A percentile compares a stretch with the other conserved stretches of the same genome.
Conservation (phyloP, 1,139 yeast genomes). For the Pichia sp. region DNA sequence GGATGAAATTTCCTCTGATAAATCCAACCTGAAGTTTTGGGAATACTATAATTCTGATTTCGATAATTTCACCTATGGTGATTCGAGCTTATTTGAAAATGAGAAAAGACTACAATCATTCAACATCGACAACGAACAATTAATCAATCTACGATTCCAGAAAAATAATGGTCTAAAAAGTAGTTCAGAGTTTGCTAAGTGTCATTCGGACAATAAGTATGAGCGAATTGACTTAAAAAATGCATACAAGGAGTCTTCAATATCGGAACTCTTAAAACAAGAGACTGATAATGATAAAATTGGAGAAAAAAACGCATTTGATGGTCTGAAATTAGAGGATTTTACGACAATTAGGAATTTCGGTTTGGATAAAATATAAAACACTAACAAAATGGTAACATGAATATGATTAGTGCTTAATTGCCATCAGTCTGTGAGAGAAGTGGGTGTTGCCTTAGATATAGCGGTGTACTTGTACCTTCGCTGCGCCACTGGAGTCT, state of each 20-base stretch:
- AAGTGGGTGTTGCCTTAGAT: too few relatives aligned
- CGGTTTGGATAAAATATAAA: constrained; percentile 1
- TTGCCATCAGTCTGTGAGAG: too few relatives aligned
- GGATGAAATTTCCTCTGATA: constrained; percentile 2
- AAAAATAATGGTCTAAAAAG: neutral
- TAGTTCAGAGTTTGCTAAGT: constrained; percentile 3
- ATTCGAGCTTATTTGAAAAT: constrained; percentile 1
- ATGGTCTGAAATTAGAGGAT: constrained; percentile 13
- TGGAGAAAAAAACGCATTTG: constrained; percentile 1
- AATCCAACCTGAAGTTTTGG: constrained; percentile 4
- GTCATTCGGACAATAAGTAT: constrained; percentile 4
- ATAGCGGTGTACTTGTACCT: too few relatives aligned
- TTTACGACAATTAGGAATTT: constrained; percentile 11
- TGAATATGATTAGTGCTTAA: too few relatives aligned
- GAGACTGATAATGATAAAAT: constrained; percentile 6
- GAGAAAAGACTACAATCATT: constrained; percentile 4
- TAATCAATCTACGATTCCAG: constrained; percentile 2
- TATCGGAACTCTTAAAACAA: neutral
- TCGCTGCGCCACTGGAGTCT: too few relatives aligned
- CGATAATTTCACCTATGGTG: neutral
- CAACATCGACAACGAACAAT: neutral
- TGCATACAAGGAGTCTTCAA: neutral
- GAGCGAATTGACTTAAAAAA: constrained; percentile 6
- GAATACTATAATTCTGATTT: neutral
- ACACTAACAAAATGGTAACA: neutral